phyloP scores from a whole-genome alignment of 371 early-diverging fungal species.

The Mucor ambiguus region DNA sequence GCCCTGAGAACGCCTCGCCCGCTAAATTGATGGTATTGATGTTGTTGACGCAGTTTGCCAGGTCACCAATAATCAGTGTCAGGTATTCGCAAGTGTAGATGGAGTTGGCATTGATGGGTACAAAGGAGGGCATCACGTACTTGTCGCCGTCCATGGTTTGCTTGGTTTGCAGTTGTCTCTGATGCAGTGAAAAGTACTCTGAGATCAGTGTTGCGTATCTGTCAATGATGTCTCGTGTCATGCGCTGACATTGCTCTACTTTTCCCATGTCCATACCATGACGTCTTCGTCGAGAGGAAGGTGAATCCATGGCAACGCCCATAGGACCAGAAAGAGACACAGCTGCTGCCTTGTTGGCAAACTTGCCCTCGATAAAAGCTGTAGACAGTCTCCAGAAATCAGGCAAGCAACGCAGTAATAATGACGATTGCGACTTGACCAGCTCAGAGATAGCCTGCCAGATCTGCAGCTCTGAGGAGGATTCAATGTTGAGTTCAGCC shows the following conservation, averaged over 20 bases:
- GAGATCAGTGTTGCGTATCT: slow-evolving; percentile 63
- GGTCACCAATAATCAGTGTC: slow-evolving; percentile 54
- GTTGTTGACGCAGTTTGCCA: slow-evolving; percentile 63
- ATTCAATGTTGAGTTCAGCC: slow-evolving; percentile 37
- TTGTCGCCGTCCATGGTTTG: slow-evolving; percentile 28
- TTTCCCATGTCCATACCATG: slow-evolving; percentile 68
- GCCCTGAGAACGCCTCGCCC: slow-evolving; percentile 57
- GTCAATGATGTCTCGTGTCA: slow-evolving; percentile 77
- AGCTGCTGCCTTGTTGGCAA: slow-evolving; percentile 53
- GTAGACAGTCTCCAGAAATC: slow-evolving; percentile 91
- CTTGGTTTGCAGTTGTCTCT: slow-evolving; percentile 27
- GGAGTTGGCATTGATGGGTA: slow-evolving; percentile 56
- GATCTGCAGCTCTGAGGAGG: slow-evolving; percentile 50
- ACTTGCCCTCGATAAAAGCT: slow-evolving; percentile 85
- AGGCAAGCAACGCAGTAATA: slow-evolving; percentile 80
- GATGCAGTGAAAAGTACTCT: slow-evolving; percentile 54
- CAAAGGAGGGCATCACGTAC: slow-evolving; percentile 37
- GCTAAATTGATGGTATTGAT: slow-evolving; percentile 58
- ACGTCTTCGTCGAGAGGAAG: slow-evolving; percentile 39
- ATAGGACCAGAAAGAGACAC: slow-evolving; percentile 13
- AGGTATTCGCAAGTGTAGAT: slow-evolving; percentile 60
- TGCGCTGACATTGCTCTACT: slow-evolving; percentile 75
- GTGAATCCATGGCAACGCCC: slow-evolving; percentile 13
- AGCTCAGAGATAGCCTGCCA: slow-evolving; percentile 76
- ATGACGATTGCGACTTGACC: slow-evolving; percentile 74